A percentile compares a stretch with the other conserved stretches of the same genome.
phyloP scores from a whole-genome alignment of 176 grass and related monocot genomes.

The Ampelocalamus luodianensis region DNA sequence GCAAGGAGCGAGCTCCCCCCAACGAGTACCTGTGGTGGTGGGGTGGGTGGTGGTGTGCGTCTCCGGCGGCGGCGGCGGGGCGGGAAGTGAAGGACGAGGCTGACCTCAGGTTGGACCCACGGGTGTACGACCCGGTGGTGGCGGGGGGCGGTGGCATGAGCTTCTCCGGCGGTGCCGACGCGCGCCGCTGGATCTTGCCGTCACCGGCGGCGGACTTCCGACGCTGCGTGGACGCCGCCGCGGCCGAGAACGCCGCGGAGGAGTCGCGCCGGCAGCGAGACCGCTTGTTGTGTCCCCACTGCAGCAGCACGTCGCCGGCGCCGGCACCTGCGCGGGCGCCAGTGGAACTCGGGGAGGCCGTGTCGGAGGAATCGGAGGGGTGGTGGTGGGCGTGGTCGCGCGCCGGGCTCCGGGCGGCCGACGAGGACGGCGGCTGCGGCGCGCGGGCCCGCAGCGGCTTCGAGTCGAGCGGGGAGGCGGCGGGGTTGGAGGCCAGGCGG shows the following conservation, averaged over 20 bases:
- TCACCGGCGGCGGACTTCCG: not conserved
- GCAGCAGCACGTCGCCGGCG: constrained; percentile 71
- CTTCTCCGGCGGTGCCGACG: constrained; percentile 65
- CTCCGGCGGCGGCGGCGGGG: constrained; percentile 20
- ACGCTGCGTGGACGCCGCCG: constrained; percentile 48
- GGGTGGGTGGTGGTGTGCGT: constrained; percentile 34
- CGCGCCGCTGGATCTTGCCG: constrained; percentile 64
- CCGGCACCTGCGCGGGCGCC: constrained; percentile 9
- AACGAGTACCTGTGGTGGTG: constrained; percentile 47
- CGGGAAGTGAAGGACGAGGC: constrained; percentile 47
- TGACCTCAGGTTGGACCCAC: constrained; percentile 65
- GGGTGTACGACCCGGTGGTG: constrained; percentile 49
- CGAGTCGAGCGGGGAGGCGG: constrained; percentile 23
- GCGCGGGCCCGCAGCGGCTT: constrained; percentile 39
- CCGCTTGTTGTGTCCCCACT: constrained; percentile 90
- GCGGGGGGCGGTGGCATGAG: constrained; percentile 60
- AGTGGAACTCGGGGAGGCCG: constrained; percentile 51
- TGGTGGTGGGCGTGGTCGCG: constrained; percentile 43
- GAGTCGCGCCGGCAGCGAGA: constrained; percentile 70
- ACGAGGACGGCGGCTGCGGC: not conserved
- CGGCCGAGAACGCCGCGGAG: constrained; percentile 40
- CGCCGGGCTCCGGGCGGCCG: constrained; percentile 39
- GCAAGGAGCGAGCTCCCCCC: not conserved
- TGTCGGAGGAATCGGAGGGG: constrained; percentile 55
- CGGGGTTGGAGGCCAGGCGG: constrained; percentile 38